These are phyloP conservation scores for Stentor coeruleus DNA, from an alignment of 73 alveolate species.

Conservation along the genomic window DNA sequence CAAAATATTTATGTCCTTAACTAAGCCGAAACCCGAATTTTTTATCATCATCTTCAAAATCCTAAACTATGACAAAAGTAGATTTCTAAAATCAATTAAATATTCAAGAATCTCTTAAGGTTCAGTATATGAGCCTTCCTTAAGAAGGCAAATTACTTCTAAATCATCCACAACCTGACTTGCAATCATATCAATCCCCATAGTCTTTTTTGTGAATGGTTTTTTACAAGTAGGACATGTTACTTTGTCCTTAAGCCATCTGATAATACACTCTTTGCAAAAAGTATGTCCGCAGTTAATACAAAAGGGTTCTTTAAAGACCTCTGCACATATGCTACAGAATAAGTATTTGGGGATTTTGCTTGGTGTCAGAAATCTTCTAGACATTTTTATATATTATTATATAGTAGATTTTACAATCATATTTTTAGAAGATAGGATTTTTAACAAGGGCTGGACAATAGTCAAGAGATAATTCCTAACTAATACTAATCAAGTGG, in stretches of 20 bases:
- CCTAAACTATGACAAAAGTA: too few relatives aligned
- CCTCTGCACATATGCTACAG: not conserved
- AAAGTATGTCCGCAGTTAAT: not conserved
- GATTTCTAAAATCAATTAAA: too few relatives aligned
- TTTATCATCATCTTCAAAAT: too few relatives aligned
- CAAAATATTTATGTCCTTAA: too few relatives aligned
- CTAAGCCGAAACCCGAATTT: too few relatives aligned
- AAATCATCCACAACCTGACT: not conserved
- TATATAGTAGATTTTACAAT: too few relatives aligned
- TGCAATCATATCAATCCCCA: not conserved
- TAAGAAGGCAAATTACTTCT: not conserved
- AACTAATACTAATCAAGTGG: slow-evolving; percentile 27
- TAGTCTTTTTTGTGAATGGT: not conserved
- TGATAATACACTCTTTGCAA: not conserved
- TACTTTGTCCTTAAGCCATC: not conserved
- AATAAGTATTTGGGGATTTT: not conserved
- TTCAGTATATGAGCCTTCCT: not conserved
- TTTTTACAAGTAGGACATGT: not conserved
- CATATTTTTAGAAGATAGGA: too few relatives aligned
- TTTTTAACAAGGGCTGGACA: not conserved
- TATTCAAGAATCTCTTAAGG: too few relatives aligned
- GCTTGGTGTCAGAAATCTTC: not conserved
- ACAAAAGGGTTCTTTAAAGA: not conserved
- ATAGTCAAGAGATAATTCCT: not conserved
- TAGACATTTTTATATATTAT: too few relatives aligned